phyloP scores from a whole-genome alignment of 2,329 filamentous ascomycete genomes.

The Aspergillus japonicus region DNA sequence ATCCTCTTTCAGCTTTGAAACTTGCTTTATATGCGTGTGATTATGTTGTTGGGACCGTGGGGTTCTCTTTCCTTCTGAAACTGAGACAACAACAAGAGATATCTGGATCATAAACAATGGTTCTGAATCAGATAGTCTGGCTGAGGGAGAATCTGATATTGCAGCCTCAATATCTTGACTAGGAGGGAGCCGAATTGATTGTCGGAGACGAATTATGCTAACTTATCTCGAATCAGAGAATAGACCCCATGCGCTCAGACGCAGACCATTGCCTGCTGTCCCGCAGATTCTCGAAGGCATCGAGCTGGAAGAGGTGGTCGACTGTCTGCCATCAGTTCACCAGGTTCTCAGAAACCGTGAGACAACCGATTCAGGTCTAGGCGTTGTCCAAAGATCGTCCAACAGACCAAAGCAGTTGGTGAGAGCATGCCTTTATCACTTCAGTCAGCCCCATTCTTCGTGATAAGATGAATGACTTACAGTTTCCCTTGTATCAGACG shows the following conservation, averaged over 20 bases:
- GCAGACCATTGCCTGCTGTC: not conserved
- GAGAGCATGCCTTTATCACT: not conserved
- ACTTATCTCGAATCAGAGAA: not conserved
- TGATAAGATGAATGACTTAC: not conserved
- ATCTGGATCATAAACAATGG: too few relatives aligned
- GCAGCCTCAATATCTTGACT: too few relatives aligned
- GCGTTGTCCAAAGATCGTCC: too few relatives aligned
- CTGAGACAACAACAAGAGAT: too few relatives aligned
- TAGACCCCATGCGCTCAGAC: not conserved
- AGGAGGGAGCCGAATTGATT: too few relatives aligned
- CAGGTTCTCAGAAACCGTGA: not conserved
- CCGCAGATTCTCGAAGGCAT: not conserved
- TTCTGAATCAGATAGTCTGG: too few relatives aligned
- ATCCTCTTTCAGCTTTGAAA: too few relatives aligned
- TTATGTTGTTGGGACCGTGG: too few relatives aligned
- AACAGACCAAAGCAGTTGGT: not conserved
- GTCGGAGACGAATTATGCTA: too few relatives aligned
- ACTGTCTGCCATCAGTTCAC: not conserved
- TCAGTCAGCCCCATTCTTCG: not conserved
- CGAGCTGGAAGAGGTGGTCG: not conserved
- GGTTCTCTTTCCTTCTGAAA: too few relatives aligned
- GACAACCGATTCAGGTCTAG: not conserved
- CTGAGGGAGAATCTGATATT: too few relatives aligned
- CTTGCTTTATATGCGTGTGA: too few relatives aligned
- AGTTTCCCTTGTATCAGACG: not conserved